These are phyloP conservation scores for Ambispora gerdemannii DNA, from an alignment of 192 early-diverging fungal genomes.

Conservation along the genomic window DNA sequence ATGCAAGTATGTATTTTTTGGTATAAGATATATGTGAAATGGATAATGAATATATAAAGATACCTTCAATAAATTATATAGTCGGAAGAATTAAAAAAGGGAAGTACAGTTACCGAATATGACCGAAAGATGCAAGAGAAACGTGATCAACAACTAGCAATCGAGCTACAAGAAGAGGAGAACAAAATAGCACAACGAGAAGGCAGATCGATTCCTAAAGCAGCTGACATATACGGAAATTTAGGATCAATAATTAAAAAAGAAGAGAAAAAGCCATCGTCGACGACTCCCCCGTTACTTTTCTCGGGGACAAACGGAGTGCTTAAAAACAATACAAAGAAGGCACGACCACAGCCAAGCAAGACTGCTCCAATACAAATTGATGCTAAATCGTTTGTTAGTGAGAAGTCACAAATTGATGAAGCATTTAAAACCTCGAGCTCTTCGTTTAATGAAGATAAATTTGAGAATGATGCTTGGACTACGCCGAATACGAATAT, in stretches of 20 bases:
- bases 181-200: conserved; percentile 34
- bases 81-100: conserved; percentile 12
- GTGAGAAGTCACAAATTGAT: conserved; percentile 37
- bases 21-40: no score
- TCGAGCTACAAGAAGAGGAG: conserved; percentile 77
- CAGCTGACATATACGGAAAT: conserved; percentile 15
- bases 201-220: conserved; percentile 16
- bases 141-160: conserved; percentile 77
- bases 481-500: conserved; percentile 30
- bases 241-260: conserved; percentile 23
- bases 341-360: conserved; percentile 48
- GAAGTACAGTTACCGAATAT: conserved; percentile 18
- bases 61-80: conserved; percentile 40
- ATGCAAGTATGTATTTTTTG: conserved; percentile 38
- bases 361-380: conserved; percentile 48
- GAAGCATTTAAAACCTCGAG: conserved; percentile 32
- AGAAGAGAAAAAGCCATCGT: conserved; percentile 22
- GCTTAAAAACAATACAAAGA: conserved; percentile 30
- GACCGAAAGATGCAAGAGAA: conserved; percentile 60
- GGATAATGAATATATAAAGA: no score
- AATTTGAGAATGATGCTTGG: conserved; percentile 58
- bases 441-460: conserved; percentile 36
- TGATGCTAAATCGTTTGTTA: conserved; percentile 40
- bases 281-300: not conserved
- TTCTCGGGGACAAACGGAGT: conserved; percentile 30